Conservation (phyloP, 306 rosid species). For the Prunus armeniaca region DNA sequence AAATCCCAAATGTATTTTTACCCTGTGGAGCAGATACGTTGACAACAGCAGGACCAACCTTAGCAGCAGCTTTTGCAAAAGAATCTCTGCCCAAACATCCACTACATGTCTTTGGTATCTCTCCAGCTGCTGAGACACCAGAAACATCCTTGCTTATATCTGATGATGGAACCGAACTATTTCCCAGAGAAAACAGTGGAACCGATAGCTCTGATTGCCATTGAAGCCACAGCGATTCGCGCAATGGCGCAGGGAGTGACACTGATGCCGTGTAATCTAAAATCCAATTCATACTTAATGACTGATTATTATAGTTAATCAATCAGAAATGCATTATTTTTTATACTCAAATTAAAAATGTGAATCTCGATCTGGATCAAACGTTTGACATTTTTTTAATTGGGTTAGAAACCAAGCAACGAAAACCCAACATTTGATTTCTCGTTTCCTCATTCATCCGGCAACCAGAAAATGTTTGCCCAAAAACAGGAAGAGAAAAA, state of each 20-base stretch:
- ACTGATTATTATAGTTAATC: neutral
- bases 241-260: constrained; percentile 32
- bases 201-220: constrained; percentile 21
- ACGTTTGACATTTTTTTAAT: neutral
- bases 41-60: constrained; percentile 84
- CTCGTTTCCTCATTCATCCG: neutral
- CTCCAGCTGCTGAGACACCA: constrained; percentile 23
- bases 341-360: neutral
- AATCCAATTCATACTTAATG: constrained; percentile 9
- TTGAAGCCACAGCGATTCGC: constrained; percentile 28
- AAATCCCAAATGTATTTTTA: constrained; percentile 7
- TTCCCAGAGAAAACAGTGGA: constrained; percentile 44
- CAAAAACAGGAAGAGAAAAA: neutral
- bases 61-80: constrained; percentile 83
- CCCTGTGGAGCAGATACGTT: constrained; percentile 68
- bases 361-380: neutral
- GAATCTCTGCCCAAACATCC: constrained; percentile 69
- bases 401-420: neutral
- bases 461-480: neutral
- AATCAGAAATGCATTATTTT: neutral
- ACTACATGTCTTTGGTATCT: constrained; percentile 37
- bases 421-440: neutral
- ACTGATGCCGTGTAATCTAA: constrained; percentile 36
- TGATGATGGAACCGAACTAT: constrained; percentile 35
- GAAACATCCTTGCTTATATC: constrained; percentile 38